Evolutionary conservation across 179 eudicot species (phyloP).

Genomic region (Silene vulgaris): DNA sequence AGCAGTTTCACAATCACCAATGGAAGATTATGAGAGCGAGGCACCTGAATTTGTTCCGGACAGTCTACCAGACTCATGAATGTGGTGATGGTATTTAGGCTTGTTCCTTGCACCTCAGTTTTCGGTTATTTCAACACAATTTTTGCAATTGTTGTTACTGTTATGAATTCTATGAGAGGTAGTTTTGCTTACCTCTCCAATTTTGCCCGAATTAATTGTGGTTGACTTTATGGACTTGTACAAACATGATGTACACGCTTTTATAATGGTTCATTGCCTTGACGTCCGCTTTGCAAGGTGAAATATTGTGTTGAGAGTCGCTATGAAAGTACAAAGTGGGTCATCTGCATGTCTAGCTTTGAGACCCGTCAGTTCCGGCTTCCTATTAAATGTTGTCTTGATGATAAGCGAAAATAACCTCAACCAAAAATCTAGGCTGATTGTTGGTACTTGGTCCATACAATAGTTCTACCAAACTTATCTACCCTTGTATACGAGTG

Average conservation of each 20-base stretch:
- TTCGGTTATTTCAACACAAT: not conserved
- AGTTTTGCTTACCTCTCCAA: slow-evolving; percentile 15
- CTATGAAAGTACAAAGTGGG: too few species aligned
- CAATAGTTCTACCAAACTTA: too few species aligned
- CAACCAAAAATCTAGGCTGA: too few species aligned
- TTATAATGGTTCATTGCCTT: too few species aligned
- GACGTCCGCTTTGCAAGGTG: too few species aligned
- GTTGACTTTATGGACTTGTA: not conserved
- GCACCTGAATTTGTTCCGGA: slow-evolving; percentile 60
- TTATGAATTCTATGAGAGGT: not conserved
- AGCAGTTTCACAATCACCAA: slow-evolving; percentile 45
- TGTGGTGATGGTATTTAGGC: not conserved
- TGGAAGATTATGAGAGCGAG: slow-evolving; percentile 45
- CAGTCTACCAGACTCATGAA: slow-evolving; percentile 38
- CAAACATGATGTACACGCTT: not conserved
- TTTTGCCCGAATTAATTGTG: slow-evolving; percentile 18
- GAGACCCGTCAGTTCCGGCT: too few species aligned
- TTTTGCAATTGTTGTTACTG: not conserved
- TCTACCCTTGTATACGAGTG: too few species aligned
- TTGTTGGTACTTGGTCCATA: too few species aligned
- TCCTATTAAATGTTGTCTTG: too few species aligned
- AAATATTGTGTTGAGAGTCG: too few species aligned
- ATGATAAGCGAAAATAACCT: too few species aligned
- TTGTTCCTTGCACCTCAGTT: not conserved
- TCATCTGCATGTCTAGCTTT: too few species aligned